These are phyloP conservation scores for Aspergillus neoniger DNA, from an alignment of 2,329 filamentous ascomycete genomes.

Conservation along the genomic window DNA sequence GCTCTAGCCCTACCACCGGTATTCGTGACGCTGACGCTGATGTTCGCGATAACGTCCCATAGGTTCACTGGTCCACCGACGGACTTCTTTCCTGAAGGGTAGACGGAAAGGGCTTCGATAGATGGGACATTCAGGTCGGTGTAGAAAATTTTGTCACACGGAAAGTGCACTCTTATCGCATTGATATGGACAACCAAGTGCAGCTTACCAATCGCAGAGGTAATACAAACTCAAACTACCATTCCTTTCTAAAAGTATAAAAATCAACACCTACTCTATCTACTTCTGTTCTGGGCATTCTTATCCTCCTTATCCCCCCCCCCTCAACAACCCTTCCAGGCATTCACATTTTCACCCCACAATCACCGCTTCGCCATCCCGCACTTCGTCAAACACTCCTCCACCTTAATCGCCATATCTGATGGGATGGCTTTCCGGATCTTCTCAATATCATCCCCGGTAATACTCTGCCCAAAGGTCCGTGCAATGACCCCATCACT, in stretches of 20 bases:
- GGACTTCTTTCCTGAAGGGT: conserved; percentile 30
- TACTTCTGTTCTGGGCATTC: too few relatives aligned
- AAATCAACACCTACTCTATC: too few relatives aligned
- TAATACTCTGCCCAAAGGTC: conserved; percentile 24
- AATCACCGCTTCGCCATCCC: conserved; percentile 2
- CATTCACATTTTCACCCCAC: too few relatives aligned
- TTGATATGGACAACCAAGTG: too few relatives aligned
- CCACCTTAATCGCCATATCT: conserved; percentile 21
- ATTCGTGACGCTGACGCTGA: conserved; percentile 53
- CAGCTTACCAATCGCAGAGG: too few relatives aligned
- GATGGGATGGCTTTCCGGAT: conserved; percentile 22
- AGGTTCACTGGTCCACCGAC: conserved; percentile 56
- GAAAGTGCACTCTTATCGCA: too few relatives aligned
- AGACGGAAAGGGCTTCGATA: conserved; percentile 51
- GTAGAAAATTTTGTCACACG: conserved; percentile 28
- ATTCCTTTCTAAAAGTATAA: too few relatives aligned
- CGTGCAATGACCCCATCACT: conserved; percentile 23
- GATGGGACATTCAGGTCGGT: conserved; percentile 17
- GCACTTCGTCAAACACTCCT: conserved; percentile 30
- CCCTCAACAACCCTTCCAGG: too few relatives aligned
- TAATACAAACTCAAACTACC: too few relatives aligned
- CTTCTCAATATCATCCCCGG: conserved; percentile 26
- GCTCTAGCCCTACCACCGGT: conserved; percentile 51
- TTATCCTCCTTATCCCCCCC: too few relatives aligned
- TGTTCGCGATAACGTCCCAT: conserved; percentile 53